Conservation (phyloP, 148 eudicot genomes). For the Diospyros lotus region DNA sequence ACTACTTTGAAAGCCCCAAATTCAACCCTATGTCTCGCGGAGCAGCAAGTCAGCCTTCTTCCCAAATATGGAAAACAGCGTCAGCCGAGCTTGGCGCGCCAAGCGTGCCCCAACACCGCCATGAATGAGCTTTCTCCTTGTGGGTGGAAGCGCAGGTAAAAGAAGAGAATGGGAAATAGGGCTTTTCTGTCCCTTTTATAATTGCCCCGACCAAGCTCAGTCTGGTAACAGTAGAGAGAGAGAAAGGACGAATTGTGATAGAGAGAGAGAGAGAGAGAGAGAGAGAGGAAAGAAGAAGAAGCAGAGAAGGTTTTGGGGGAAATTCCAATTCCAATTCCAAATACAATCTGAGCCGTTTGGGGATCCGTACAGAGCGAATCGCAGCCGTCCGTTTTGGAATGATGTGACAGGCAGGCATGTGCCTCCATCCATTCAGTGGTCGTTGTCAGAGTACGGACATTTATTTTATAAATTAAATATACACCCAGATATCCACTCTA, state of each 20-base stretch:
- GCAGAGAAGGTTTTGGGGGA: constrained; percentile 22
- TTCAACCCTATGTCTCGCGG: too few species aligned
- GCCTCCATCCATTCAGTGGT: constrained; percentile 89
- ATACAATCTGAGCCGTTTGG: constrained; percentile 41
- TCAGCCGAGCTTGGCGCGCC: constrained; percentile 27
- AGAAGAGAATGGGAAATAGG: neutral
- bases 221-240: constrained; percentile 37
- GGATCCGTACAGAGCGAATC: constrained; percentile 44
- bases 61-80: neutral
- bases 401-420: constrained; percentile 93
- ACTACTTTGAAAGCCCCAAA: too few species aligned
- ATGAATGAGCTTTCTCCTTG: constrained; percentile 5
- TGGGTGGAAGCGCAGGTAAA: too few species aligned
- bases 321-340: neutral
- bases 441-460: constrained; percentile 91
- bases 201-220: constrained; percentile 30
- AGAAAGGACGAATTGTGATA: neutral
- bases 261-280: neutral
- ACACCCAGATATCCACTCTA: neutral
- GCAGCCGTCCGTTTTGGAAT: constrained; percentile 41
- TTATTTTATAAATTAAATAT: neutral
- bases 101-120: constrained; percentile 15
- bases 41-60: neutral
- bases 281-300: neutral
- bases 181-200: constrained; percentile 14